A percentile compares a stretch with the other conserved stretches of the same genome.
Conservation (phyloP, 2,329 filamentous ascomycete genomes). For the Claviceps fusiformis region DNA sequence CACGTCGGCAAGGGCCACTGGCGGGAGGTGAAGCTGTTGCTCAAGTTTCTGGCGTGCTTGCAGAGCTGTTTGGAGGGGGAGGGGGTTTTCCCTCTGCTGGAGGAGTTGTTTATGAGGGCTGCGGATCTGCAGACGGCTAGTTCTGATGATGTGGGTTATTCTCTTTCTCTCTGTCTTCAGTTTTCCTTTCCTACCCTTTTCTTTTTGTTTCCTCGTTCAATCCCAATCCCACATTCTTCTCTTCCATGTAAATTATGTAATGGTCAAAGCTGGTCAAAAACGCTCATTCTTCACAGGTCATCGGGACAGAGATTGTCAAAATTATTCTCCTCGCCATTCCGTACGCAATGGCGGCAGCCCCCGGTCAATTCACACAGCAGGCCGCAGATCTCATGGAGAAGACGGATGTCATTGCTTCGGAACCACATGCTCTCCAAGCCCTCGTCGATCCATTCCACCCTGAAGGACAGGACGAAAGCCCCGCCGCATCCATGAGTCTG, state of each 20-base stretch:
- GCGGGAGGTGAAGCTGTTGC: constrained; percentile 79
- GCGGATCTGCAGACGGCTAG: constrained; percentile 86
- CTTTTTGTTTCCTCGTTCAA: no score
- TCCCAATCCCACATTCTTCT: no score
- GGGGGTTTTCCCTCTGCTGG: constrained; percentile 71
- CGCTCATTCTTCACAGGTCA: constrained; percentile 29
- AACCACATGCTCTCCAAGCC: constrained; percentile 70
- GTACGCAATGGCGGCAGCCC: constrained; percentile 67
- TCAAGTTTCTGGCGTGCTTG: constrained; percentile 81
- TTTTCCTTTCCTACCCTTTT: no score
- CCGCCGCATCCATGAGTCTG: constrained; percentile 51
- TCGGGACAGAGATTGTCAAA: constrained; percentile 81
- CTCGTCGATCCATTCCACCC: constrained; percentile 75
- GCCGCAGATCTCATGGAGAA: constrained; percentile 75
- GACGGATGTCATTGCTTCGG: constrained; percentile 86
- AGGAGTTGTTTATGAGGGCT: constrained; percentile 84
- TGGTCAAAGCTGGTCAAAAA: no score
- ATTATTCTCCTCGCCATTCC: constrained; percentile 91
- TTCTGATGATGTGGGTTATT: constrained; percentile 65
- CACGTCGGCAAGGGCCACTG: constrained; percentile 63
- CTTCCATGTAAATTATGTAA: no score
- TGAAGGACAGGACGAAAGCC: constrained; percentile 47
- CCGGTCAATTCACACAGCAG: constrained; percentile 55
- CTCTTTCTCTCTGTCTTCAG: background rate
- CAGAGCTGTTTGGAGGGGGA: constrained; percentile 70